phyloP scores from a whole-genome alignment of 208 protist genomes.

The Trypanosoma melophagium region DNA sequence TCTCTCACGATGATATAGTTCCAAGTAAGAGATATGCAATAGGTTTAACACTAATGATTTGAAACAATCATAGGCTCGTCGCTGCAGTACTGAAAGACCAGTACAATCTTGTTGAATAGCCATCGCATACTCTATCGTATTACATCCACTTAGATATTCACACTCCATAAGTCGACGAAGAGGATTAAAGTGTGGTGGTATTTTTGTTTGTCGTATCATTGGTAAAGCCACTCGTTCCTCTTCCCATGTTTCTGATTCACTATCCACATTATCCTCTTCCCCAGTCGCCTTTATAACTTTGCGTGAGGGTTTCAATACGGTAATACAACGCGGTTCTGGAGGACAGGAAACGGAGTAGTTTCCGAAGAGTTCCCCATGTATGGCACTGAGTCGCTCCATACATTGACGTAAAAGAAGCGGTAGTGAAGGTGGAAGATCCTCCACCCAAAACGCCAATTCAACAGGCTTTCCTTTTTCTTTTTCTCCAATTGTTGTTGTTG shows the following conservation, averaged over 20 bases:
- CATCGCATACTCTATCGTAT: constrained; percentile 40
- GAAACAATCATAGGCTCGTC: constrained; percentile 68
- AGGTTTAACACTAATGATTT: constrained; percentile 70
- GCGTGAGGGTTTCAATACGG: constrained; percentile 30
- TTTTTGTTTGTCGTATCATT: constrained; percentile 35
- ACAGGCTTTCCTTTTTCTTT: neutral
- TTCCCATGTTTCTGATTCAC: constrained; percentile 66
- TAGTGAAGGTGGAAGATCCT: constrained; percentile 19
- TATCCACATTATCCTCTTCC: constrained; percentile 35
- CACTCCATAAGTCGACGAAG: constrained; percentile 69
- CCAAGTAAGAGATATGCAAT: constrained; percentile 71
- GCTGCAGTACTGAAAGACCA: constrained; percentile 76
- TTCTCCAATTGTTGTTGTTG: too few species aligned
- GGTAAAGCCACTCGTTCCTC: constrained; percentile 58
- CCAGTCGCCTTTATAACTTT: constrained; percentile 21
- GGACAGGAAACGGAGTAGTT: constrained; percentile 38
- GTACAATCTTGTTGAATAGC: constrained; percentile 55
- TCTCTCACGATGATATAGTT: constrained; percentile 61
- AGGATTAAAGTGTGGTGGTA: constrained; percentile 56
- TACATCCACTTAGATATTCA: constrained; percentile 42
- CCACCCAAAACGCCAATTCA: constrained; percentile 6
- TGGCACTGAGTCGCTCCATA: constrained; percentile 25
- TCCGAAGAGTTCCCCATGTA: constrained; percentile 58
- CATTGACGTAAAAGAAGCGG: constrained; percentile 37
- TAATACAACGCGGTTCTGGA: constrained; percentile 27